Conservation (phyloP, 345 rosid species). For the Pistacia vera region DNA sequence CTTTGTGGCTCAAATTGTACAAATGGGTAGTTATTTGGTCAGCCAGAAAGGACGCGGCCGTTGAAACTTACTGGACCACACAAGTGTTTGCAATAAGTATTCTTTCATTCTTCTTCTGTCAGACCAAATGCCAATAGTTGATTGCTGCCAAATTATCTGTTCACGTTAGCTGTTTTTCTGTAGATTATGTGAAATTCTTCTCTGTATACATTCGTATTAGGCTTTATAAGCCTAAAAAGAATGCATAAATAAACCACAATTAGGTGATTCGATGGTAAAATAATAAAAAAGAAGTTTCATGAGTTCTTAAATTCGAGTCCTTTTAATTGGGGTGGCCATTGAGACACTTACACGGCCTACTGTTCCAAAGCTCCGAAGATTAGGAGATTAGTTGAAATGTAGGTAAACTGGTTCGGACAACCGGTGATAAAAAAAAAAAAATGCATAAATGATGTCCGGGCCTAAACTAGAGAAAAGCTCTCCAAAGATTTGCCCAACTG, state of each 20-base stretch:
- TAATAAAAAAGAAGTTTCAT: too few relatives aligned
- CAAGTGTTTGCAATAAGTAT: slow-evolving; percentile 8
- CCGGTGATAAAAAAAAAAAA: not conserved
- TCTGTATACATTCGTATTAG: not conserved
- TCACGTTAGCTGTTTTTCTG: not conserved
- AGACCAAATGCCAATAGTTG: not conserved
- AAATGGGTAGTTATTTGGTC: slow-evolving; percentile 21
- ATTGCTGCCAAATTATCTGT: not conserved
- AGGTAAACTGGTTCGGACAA: too few relatives aligned
- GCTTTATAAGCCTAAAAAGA: not conserved
- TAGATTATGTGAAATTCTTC: not conserved
- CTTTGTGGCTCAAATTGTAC: slow-evolving; percentile 22
- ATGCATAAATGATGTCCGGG: too few relatives aligned
- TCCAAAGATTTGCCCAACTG: too few relatives aligned
- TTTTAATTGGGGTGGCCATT: too few relatives aligned
- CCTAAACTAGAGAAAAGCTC: too few relatives aligned
- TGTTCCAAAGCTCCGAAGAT: too few relatives aligned
- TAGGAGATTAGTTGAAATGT: too few relatives aligned
- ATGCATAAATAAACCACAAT: too few relatives aligned
- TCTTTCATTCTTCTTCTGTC: not conserved
- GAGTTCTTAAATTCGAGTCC: too few relatives aligned
- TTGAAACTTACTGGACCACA: slow-evolving; percentile 21
- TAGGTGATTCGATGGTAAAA: too few relatives aligned
- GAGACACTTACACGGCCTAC: too few relatives aligned
- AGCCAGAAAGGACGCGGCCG: slow-evolving; percentile 2